Percentiles rank a stretch among this genome's conserved stretches.
These are phyloP conservation scores for Escovopsis sp. DNA, from an alignment of 2,329 filamentous ascomycete genomes.

Conservation along the genomic window DNA sequence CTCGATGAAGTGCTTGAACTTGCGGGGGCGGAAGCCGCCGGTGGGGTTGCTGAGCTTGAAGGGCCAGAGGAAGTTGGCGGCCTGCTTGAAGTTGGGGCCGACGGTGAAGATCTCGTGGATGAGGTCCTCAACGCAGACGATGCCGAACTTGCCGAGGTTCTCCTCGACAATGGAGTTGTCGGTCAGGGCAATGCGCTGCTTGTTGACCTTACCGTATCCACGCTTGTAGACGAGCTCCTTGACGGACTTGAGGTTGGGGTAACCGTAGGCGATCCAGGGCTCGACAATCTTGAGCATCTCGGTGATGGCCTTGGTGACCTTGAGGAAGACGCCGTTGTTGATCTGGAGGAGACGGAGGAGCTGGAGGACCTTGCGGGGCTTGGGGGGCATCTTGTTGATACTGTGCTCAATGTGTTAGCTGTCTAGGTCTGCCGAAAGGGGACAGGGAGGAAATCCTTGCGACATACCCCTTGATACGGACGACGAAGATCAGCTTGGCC, in stretches of 20 bases:
- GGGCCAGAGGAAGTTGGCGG: slow-evolving; percentile 98
- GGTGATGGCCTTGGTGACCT: slow-evolving; percentile 89
- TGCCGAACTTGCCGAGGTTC: slow-evolving; percentile 93
- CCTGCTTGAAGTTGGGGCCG: slow-evolving; percentile 99
- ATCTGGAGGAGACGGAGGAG: slow-evolving; percentile 99
- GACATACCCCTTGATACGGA: slow-evolving; percentile 90
- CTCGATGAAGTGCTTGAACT: slow-evolving; percentile 99
- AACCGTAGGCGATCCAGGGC: slow-evolving; percentile 97
- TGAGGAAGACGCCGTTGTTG: slow-evolving; percentile 99
- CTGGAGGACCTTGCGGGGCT: slow-evolving; percentile 99
- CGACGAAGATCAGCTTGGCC: slow-evolving; percentile 90
- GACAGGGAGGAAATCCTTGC: no score
- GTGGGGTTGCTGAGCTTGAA: slow-evolving; percentile 99
- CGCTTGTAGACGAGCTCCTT: slow-evolving; percentile 99
- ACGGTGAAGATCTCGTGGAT: slow-evolving; percentile 99
- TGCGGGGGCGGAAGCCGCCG: slow-evolving; percentile 88
- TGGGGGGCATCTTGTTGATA: slow-evolving; percentile 99
- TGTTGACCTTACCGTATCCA: slow-evolving; percentile 96
- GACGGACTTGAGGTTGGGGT: slow-evolving; percentile 98
- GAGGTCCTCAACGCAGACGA: slow-evolving; percentile 97
- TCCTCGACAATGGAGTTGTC: slow-evolving; percentile 98
- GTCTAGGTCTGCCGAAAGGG: neutral
- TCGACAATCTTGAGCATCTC: slow-evolving; percentile 98
- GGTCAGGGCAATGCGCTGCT: slow-evolving; percentile 90
- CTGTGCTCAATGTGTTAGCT: slow-evolving; percentile 24